A percentile compares a stretch with the other conserved stretches of the same genome.
phyloP scores from a whole-genome alignment of 2,329 filamentous ascomycete species.

The Anthostomella pinea region DNA sequence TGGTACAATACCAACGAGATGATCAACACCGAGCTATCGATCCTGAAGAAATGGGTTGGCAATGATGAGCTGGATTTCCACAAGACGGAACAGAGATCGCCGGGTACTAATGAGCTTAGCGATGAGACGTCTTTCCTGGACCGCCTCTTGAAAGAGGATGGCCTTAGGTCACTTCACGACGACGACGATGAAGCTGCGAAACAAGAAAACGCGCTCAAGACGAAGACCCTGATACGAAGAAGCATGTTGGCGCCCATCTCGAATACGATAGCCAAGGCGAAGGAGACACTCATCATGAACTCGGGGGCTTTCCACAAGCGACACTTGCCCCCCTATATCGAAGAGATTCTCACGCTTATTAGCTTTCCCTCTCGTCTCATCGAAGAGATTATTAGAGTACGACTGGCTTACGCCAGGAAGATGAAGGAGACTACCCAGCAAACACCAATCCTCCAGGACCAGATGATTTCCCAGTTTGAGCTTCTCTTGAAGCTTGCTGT shows the following conservation, averaged over 20 bases:
- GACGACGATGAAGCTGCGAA: conserved; percentile 45
- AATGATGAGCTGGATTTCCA: conserved; percentile 93
- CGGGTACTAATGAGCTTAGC: conserved; percentile 68
- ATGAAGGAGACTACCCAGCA: conserved; percentile 95
- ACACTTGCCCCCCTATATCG: conserved; percentile 92
- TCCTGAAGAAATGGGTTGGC: conserved; percentile 93
- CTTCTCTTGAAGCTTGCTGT: conserved; percentile 89
- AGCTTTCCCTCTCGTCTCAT: conserved; percentile 96
- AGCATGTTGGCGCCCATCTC: conserved; percentile 85
- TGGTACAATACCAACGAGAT: conserved; percentile 97
- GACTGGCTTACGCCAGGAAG: conserved; percentile 85
- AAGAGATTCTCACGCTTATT: conserved; percentile 91
- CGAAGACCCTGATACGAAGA: conserved; percentile 44
- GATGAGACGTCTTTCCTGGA: conserved; percentile 95
- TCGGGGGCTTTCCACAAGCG: conserved; percentile 80
- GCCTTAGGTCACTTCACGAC: conserved; percentile 85
- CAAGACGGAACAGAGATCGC: conserved; percentile 67
- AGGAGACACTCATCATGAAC: conserved; percentile 84
- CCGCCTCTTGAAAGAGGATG: conserved; percentile 91
- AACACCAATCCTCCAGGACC: conserved; percentile 90
- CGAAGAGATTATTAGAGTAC: conserved; percentile 91
- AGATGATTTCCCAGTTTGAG: conserved; percentile 97
- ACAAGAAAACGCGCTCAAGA: conserved; percentile 35
- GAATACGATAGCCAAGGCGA: conserved; percentile 87
- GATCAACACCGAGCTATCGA: conserved; percentile 90